A percentile compares a stretch with the other conserved stretches of the same genome.
Conservation (phyloP, 2,329 filamentous ascomycete genomes). For the Hymenoscyphus fructigenus region DNA sequence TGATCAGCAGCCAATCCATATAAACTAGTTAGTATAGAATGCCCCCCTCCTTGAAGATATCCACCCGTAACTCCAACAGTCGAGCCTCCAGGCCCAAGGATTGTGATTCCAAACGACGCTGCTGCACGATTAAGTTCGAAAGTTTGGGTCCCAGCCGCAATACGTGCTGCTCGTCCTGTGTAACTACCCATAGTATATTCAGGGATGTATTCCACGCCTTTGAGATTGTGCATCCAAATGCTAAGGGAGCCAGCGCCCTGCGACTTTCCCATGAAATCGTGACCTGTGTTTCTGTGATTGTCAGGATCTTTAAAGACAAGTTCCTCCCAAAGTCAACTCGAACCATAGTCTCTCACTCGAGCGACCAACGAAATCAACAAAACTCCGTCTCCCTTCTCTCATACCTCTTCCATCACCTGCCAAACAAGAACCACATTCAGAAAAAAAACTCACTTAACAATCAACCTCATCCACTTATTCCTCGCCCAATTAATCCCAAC, state of each 20-base stretch:
- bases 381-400: neutral
- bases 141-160: constrained; percentile 15
- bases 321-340: neutral
- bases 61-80: constrained; percentile 23
- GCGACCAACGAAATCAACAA: neutral
- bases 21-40: constrained; percentile 10
- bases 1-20: constrained; percentile 25
- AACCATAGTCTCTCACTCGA: neutral
- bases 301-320: no score
- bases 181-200: constrained; percentile 2
- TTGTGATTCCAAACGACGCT: constrained; percentile 37
- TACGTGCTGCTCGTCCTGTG: constrained; percentile 30
- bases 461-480: constrained; percentile 41
- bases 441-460: constrained; percentile 21
- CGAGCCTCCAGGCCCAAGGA: constrained; percentile 13
- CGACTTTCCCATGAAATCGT: constrained; percentile 47
- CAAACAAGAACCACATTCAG: neutral
- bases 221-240: constrained; percentile 21
- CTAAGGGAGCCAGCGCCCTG: constrained; percentile 36
- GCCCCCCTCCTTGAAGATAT: constrained; percentile 23
- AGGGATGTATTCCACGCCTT: constrained; percentile 14
- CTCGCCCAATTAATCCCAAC: constrained; percentile 44
- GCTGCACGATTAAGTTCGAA: constrained; percentile 19
- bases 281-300: constrained; percentile 43
- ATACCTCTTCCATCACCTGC: neutral